phyloP scores from a whole-genome alignment of 306 rosid genomes.

The Citrullus mucosospermus region DNA sequence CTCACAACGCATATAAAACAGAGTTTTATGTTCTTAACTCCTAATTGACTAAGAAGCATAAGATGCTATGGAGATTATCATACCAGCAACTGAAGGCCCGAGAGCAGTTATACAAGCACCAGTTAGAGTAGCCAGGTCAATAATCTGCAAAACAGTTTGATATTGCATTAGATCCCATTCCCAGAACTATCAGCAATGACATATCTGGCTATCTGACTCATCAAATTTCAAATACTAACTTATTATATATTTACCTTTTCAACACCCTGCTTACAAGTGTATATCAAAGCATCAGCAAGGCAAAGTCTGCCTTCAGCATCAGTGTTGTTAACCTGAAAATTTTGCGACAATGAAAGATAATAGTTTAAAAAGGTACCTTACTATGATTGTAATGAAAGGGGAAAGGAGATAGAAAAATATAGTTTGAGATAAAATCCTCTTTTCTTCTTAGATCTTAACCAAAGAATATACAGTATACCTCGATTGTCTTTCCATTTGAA shows the following conservation, averaged over 20 bases:
- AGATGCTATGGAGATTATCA: neutral
- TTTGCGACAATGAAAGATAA: neutral
- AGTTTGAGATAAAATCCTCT: neutral
- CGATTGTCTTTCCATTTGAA: constrained; percentile 98
- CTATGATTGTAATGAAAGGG: neutral
- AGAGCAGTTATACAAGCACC: constrained; percentile 86
- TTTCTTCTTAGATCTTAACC: neutral
- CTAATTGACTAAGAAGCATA: neutral
- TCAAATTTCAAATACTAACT: neutral
- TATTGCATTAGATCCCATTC: constrained; percentile 11
- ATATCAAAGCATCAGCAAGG: constrained; percentile 86
- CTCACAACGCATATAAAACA: neutral
- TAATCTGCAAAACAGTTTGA: constrained; percentile 39
- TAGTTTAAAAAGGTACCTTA: neutral
- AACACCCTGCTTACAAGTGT: constrained; percentile 92
- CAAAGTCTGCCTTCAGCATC: constrained; percentile 99
- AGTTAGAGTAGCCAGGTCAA: constrained; percentile 91
- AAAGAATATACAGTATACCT: constrained; percentile 32
- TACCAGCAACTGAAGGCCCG: constrained; percentile 94
- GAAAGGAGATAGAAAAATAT: neutral
- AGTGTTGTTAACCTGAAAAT: constrained; percentile 79
- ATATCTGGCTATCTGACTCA: too few relatives aligned
- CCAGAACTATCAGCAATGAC: neutral
- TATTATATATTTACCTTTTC: constrained; percentile 46
- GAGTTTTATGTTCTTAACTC: too few relatives aligned